Percentiles rank a stretch among this genome's conserved stretches.
phyloP scores from a whole-genome alignment of 225 moss, liverwort and hornwort species.

The Marchantia polymorpha region DNA sequence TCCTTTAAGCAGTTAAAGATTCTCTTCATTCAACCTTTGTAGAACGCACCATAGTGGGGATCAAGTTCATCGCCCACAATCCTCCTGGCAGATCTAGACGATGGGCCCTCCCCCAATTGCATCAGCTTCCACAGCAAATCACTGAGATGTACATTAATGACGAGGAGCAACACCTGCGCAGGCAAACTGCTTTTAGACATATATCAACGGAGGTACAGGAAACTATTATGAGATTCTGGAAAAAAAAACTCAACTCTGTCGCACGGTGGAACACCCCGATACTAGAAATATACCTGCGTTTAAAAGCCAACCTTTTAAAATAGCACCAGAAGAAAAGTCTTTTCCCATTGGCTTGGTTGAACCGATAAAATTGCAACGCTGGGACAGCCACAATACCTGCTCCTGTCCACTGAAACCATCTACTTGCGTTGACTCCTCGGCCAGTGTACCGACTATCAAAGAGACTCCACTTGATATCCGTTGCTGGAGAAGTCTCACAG shows the following conservation, averaged over 20 bases:
- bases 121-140: slow-evolving; percentile 66
- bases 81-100: slow-evolving; percentile 52
- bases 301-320: background rate
- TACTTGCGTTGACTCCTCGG: slow-evolving; percentile 39
- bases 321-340: background rate
- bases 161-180: slow-evolving; percentile 54
- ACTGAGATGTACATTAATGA: slow-evolving; percentile 69
- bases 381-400: slow-evolving; percentile 33
- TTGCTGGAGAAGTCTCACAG: slow-evolving; percentile 72
- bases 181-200: background rate
- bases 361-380: background rate
- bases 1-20: background rate
- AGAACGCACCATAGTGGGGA: slow-evolving; percentile 58
- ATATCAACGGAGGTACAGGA: background rate
- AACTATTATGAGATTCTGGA: background rate
- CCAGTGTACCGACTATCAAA: slow-evolving; percentile 65
- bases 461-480: slow-evolving; percentile 43
- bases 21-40: background rate
- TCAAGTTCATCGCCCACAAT: slow-evolving; percentile 58
- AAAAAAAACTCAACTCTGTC: too few species aligned
- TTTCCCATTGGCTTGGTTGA: too few species aligned
- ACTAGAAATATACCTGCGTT: too few species aligned
- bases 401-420: slow-evolving; percentile 65
- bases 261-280: too few species aligned
- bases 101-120: slow-evolving; percentile 70